Evolutionary conservation across 768 basidiomycete species (phyloP).

Genomic region (Leccinellum luteum): DNA sequence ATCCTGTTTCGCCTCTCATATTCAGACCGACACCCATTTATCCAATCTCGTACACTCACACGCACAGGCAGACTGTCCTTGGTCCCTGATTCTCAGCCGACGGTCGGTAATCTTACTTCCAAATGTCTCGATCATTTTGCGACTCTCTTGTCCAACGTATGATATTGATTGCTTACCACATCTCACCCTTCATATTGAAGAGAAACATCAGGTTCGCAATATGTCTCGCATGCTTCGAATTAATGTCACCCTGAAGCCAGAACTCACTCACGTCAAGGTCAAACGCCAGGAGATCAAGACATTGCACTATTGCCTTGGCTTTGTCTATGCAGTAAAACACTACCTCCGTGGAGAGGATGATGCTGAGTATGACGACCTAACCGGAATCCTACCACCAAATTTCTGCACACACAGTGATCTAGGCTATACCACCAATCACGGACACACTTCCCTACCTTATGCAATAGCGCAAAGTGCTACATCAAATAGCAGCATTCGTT

Average conservation of each 20-base stretch:
- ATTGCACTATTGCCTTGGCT: conserved; percentile 66
- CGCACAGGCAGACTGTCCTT: conserved; percentile 3
- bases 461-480: conserved; percentile 39
- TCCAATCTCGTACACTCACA: conserved; percentile 22
- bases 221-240: conserved; percentile 79
- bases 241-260: conserved; percentile 54
- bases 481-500: conserved; percentile 26
- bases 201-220: conserved; percentile 53
- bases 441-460: conserved; percentile 38
- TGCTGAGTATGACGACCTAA: conserved; percentile 62
- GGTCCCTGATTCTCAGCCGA: neutral
- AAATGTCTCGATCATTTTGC: conserved; percentile 44
- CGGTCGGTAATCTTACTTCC: neutral
- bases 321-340: conserved; percentile 70
- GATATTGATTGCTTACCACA: conserved; percentile 4
- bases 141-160: conserved; percentile 59
- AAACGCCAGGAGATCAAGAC: conserved; percentile 66
- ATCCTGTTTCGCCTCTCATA: conserved; percentile 18
- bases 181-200: neutral
- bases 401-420: conserved; percentile 49
- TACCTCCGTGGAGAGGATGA: conserved; percentile 87
- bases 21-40: conserved; percentile 31
- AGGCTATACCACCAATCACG: conserved; percentile 38
- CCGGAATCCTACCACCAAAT: conserved; percentile 60
- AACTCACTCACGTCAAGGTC: conserved; percentile 50